These are phyloP conservation scores for Dactylonectria estremocensis DNA, from an alignment of 2,329 filamentous ascomycete genomes.

Conservation along the genomic window DNA sequence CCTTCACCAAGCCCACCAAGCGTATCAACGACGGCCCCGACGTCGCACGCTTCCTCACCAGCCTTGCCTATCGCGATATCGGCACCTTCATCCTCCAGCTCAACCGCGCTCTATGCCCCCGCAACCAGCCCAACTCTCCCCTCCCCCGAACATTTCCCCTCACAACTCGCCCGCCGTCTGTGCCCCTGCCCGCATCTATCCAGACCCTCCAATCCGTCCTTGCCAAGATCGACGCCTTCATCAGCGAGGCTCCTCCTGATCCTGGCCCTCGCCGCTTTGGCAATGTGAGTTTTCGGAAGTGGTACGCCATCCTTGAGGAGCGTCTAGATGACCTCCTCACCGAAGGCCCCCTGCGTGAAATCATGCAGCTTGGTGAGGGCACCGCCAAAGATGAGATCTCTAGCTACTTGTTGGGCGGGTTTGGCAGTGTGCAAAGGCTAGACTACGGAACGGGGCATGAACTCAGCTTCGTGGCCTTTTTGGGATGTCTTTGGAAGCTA, in stretches of 20 bases:
- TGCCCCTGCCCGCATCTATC: constrained; percentile 64
- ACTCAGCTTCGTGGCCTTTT: constrained; percentile 92
- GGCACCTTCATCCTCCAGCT: constrained; percentile 91
- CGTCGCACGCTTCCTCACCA: constrained; percentile 84
- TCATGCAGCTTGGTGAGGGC: constrained; percentile 51
- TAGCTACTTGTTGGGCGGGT: constrained; percentile 86
- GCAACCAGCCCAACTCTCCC: constrained; percentile 59
- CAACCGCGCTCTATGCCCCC: constrained; percentile 87
- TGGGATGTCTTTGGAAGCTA: constrained; percentile 93
- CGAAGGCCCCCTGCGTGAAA: constrained; percentile 49
- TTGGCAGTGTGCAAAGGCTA: constrained; percentile 89
- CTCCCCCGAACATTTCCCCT: constrained; percentile 59
- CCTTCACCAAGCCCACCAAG: constrained; percentile 81
- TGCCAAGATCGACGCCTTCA: constrained; percentile 73
- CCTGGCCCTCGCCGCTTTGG: constrained; percentile 91
- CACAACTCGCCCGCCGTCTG: constrained; percentile 59
- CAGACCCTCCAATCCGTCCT: constrained; percentile 77
- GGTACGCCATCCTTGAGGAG: constrained; percentile 80
- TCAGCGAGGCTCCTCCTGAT: constrained; percentile 87
- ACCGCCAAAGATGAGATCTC: constrained; percentile 77
- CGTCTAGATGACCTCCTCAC: constrained; percentile 60
- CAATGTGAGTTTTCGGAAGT: constrained; percentile 90
- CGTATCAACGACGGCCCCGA: constrained; percentile 88
- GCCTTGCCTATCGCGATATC: constrained; percentile 89
- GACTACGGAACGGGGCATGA: constrained; percentile 99